Conservation (phyloP, 805 yeast species). For the Kluyveromyces wickerhamii region DNA sequence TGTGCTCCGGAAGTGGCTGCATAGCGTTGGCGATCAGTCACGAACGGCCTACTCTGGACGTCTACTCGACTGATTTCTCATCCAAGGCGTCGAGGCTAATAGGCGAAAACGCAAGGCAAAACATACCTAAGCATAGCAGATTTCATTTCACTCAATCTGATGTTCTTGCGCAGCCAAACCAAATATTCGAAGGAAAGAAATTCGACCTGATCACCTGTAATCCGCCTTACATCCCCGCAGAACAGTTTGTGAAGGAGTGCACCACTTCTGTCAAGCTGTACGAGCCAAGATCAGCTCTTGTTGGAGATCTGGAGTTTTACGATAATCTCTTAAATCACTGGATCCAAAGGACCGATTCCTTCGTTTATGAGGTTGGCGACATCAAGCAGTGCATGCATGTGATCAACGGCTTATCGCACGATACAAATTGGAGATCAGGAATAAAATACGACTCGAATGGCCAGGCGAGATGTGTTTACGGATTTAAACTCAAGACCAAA, state of each 20-base stretch:
- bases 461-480: slow-evolving; percentile 53
- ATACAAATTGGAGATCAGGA: slow-evolving; percentile 43
- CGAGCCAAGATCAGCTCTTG: slow-evolving; percentile 76
- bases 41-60: slow-evolving; percentile 12
- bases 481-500: slow-evolving; percentile 38
- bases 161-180: not conserved
- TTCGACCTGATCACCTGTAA: slow-evolving; percentile 65
- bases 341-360: slow-evolving; percentile 37
- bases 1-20: slow-evolving; percentile 90
- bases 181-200: not conserved
- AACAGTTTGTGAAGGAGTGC: slow-evolving; percentile 32
- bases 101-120: slow-evolving; percentile 31
- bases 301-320: slow-evolving; percentile 73
- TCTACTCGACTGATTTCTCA: slow-evolving; percentile 53
- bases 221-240: slow-evolving; percentile 71
- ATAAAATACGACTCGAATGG: slow-evolving; percentile 42
- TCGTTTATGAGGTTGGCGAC: slow-evolving; percentile 75
- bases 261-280: slow-evolving; percentile 57
- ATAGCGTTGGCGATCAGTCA: slow-evolving; percentile 49
- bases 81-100: slow-evolving; percentile 45
- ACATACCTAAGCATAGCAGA: slow-evolving; percentile 7
- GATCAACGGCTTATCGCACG: slow-evolving; percentile 10
- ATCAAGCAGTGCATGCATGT: slow-evolving; percentile 45
- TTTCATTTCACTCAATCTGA: slow-evolving; percentile 3
- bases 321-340: slow-evolving; percentile 42